Conservation (phyloP, 202 grass and related monocot species). For the Hordeum pubiflorum region DNA sequence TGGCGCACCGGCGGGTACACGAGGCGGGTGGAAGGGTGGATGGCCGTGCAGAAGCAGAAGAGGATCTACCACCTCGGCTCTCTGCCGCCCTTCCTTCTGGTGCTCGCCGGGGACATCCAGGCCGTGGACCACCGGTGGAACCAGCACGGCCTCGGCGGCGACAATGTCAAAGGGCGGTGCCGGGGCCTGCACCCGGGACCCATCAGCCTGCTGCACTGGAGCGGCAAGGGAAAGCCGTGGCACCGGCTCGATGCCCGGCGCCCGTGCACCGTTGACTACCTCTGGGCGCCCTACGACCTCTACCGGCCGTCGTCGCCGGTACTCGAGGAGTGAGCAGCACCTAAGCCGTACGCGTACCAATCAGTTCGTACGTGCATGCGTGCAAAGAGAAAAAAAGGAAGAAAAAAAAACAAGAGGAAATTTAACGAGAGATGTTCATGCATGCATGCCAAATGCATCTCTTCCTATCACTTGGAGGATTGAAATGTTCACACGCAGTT, state of each 20-base stretch:
- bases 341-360: neutral
- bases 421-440: neutral
- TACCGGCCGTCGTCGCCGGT: conserved; percentile 47
- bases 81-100: conserved; percentile 75
- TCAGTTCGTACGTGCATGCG: neutral
- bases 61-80: conserved; percentile 90
- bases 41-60: conserved; percentile 75
- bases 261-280: conserved; percentile 55
- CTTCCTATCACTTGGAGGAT: neutral
- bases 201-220: conserved; percentile 69
- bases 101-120: conserved; percentile 66
- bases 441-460: conserved; percentile 9
- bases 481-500: neutral
- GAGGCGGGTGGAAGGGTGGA: conserved; percentile 69
- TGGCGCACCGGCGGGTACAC: conserved; percentile 78
- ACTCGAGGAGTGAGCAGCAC: conserved; percentile 58
- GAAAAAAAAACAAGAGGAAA: neutral
- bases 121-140: conserved; percentile 83
- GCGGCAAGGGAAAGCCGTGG: conserved; percentile 74
- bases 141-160: conserved; percentile 58
- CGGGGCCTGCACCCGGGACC: conserved; percentile 59
- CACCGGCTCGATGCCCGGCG: conserved; percentile 50
- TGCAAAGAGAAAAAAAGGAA: neutral
- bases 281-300: conserved; percentile 81
- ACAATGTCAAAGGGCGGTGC: conserved; percentile 64